Evolutionary conservation across 1,139 yeast genomes (phyloP).

Genomic region (Saccharomycopsis hybrid): DNA sequence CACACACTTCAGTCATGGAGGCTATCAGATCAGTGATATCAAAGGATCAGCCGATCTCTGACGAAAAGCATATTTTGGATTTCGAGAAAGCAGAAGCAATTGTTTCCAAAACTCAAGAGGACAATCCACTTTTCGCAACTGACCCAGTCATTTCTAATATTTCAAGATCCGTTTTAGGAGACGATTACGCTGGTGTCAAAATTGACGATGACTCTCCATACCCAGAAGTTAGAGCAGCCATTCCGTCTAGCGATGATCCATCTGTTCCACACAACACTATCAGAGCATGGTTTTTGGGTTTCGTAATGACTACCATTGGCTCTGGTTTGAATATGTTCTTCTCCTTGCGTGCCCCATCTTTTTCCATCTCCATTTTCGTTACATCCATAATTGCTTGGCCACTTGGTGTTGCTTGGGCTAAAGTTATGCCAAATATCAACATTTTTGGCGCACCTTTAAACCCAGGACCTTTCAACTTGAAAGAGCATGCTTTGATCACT

Average conservation of each 20-base stretch:
- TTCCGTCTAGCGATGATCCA: slow-evolving; percentile 54
- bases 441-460: slow-evolving; percentile 40
- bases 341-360: slow-evolving; percentile 51
- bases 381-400: slow-evolving; percentile 61
- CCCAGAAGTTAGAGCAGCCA: slow-evolving; percentile 67
- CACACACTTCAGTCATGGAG: no score
- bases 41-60: slow-evolving; percentile 14
- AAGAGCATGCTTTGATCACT: slow-evolving; percentile 57
- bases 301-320: slow-evolving; percentile 50
- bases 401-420: slow-evolving; percentile 40
- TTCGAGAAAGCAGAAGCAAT: slow-evolving; percentile 16
- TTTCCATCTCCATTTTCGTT: slow-evolving; percentile 47
- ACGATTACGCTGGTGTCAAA: slow-evolving; percentile 34
- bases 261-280: slow-evolving; percentile 51
- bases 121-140: slow-evolving; percentile 8
- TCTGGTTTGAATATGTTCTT: slow-evolving; percentile 55
- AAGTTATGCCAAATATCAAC: slow-evolving; percentile 36
- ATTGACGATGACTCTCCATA: slow-evolving; percentile 52
- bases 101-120: slow-evolving; percentile 7
- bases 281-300: slow-evolving; percentile 52
- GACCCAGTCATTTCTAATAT: slow-evolving; percentile 17
- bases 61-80: slow-evolving; percentile 16
- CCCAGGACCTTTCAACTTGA: slow-evolving; percentile 55
- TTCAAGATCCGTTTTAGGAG: slow-evolving; percentile 23
- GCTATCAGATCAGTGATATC: slow-evolving; percentile 17